phyloP scores from a whole-genome alignment of 139 green algal genomes.

The Spirogloea muscicola region DNA sequence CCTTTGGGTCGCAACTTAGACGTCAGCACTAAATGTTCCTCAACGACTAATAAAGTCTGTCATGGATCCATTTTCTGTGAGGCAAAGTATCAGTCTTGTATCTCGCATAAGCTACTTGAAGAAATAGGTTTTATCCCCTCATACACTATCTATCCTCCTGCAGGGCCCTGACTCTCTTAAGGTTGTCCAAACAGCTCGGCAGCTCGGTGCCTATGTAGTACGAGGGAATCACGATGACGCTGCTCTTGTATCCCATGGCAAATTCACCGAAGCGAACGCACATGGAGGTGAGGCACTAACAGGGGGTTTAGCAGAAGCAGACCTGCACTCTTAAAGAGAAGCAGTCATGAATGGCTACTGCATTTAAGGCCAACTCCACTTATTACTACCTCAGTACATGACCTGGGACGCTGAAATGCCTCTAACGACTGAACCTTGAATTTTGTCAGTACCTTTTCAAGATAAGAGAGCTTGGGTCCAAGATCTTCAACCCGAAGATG shows the following conservation, averaged over 20 bases:
- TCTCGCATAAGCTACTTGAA: neutral
- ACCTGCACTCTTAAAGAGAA: neutral
- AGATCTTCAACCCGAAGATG: neutral
- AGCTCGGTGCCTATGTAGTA: conserved; percentile 35
- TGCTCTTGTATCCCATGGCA: conserved; percentile 24
- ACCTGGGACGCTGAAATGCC: too few relatives aligned
- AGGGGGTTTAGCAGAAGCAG: too few relatives aligned
- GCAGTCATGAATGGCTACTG: neutral
- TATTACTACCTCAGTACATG: neutral
- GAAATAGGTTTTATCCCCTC: neutral
- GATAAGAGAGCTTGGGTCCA: neutral
- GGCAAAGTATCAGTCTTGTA: neutral
- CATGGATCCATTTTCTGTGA: neutral
- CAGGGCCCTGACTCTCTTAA: conserved; percentile 32
- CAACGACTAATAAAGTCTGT: too few relatives aligned
- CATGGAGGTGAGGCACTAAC: neutral
- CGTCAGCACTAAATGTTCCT: too few relatives aligned
- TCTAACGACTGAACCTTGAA: too few relatives aligned
- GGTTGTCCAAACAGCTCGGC: conserved; percentile 30
- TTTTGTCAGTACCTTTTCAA: neutral
- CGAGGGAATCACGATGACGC: conserved; percentile 60
- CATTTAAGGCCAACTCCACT: neutral
- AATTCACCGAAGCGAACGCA: neutral
- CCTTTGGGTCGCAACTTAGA: neutral
- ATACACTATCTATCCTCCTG: neutral